Conservation (phyloP, 805 yeast genomes). For the Zygoascus tannicola region DNA sequence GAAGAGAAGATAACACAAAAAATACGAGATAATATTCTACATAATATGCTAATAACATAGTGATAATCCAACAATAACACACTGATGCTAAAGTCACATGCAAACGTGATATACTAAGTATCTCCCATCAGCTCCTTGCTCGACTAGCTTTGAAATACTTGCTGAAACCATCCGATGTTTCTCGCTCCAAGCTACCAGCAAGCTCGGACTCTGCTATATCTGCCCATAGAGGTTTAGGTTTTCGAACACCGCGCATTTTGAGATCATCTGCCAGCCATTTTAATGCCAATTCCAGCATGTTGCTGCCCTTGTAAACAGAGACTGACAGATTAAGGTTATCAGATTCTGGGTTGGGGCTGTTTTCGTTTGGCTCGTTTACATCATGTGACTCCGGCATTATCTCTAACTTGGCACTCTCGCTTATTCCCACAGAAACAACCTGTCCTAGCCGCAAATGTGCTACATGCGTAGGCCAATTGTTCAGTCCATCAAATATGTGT, state of each 20-base stretch:
- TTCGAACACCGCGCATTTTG: conserved; percentile 45
- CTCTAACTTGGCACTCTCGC: conserved; percentile 7
- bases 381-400: no score
- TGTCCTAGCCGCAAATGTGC: conserved; percentile 69
- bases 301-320: conserved; percentile 10
- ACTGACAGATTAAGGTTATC: conserved; percentile 9
- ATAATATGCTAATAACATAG: no score
- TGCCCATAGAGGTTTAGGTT: conserved; percentile 45
- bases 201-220: conserved; percentile 35
- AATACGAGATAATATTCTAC: no score
- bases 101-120: no score
- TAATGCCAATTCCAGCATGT: conserved; percentile 28
- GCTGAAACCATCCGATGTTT: conserved; percentile 22
- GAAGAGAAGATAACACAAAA: no score
- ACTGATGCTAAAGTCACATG: no score
- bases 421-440: conserved; percentile 26
- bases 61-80: no score
- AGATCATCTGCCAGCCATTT: conserved; percentile 33
- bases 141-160: conserved; percentile 25
- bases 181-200: conserved; percentile 15
- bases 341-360: background rate
- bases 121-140: conserved; percentile 10
- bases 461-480: conserved; percentile 79
- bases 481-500: conserved; percentile 92
- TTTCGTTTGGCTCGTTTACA: background rate